phyloP scores from a whole-genome alignment of 2,329 filamentous ascomycete genomes.

The Fusarium sarcochroum region DNA sequence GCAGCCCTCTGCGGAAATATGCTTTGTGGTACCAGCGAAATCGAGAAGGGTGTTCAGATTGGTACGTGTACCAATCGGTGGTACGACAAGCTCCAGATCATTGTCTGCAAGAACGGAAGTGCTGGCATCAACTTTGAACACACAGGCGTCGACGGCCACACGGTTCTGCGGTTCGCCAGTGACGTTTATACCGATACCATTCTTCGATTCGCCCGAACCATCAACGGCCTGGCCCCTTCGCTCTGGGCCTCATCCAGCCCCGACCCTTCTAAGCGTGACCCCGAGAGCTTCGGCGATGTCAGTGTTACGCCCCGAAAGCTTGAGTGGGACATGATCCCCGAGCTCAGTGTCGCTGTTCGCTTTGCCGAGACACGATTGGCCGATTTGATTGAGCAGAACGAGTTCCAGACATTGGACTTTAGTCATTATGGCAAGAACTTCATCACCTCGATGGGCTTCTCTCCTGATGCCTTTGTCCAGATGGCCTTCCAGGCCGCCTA shows the following conservation, averaged over 20 bases:
- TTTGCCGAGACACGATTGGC: constrained; percentile 96
- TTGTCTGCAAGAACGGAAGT: constrained; percentile 98
- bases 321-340: constrained; percentile 97
- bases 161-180: constrained; percentile 94
- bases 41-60: constrained; percentile 94
- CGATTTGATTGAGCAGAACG: constrained; percentile 95
- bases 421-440: constrained; percentile 94
- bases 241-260: constrained; percentile 93
- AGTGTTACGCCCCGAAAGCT: constrained; percentile 95
- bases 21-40: constrained; percentile 94
- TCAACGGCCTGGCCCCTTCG: constrained; percentile 93
- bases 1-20: constrained; percentile 97
- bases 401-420: constrained; percentile 94
- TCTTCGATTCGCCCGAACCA: constrained; percentile 91
- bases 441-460: constrained; percentile 97
- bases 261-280: constrained; percentile 92
- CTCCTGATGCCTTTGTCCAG: constrained; percentile 96
- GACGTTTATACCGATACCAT: constrained; percentile 99
- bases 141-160: constrained; percentile 97
- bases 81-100: constrained; percentile 99
- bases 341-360: constrained; percentile 89
- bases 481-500: constrained; percentile 99
- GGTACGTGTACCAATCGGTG: constrained; percentile 98
- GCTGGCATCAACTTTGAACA: constrained; percentile 99
- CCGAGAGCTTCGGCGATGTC: constrained; percentile 91